Base-by-base conservation (phyloP, 495 filamentous ascomycete species). In the Delitschia confertaspora region DNA sequence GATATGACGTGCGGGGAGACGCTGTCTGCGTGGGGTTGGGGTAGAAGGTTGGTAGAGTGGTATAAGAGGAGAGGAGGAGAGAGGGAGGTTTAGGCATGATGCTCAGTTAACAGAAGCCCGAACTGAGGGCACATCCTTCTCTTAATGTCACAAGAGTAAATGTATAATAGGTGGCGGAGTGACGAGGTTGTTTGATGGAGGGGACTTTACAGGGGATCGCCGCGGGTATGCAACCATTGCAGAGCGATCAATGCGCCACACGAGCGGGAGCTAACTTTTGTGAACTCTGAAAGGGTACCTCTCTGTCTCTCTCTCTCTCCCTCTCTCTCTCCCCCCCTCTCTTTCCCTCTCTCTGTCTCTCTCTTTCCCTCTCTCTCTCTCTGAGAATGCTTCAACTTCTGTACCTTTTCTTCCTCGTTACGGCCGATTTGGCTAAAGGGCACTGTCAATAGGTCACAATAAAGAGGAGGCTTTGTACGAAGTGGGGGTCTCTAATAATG, bases 1-100 rank as follows among this genome's bases (percentile, higher is more conserved):
- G 52, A 29, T 47, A 52, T 56, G 53, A 51, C 52, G 52, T 39
- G 32, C 31, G 6, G n/a, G n/a, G n/a, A 14, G 52, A 42, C 27
- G 27, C 21, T 2, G 53, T 21, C 4, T 37, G 24, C 13, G 38
- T 20, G 5, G 41, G 27, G 39, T 37, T 9, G 21, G 37, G 16
- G 24, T 9, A 33, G 37, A 43, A 26, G 21, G 33, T 9, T 1
- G 41, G 23, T 16, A 42, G 14, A 37, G 4, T 11, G 32, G 20
- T 36, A 33, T 32, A 48, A 29, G 53, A 44, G 11, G 22, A 35
- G 33, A 56, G 38, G 16, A 51, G 24, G 18, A 50, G 7, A 21
- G 47, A 20, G 14, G 48, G 49, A 35, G 40, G 49, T 34, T 29
- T 57, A 36, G 45, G 47, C 35, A 49, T 20, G 44, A 53, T 57